A percentile compares a stretch with the other conserved stretches of the same genome.
These are phyloP conservation scores for Flaveria ramosissima DNA, from an alignment of 129 eudicot species.

Conservation along the genomic window DNA sequence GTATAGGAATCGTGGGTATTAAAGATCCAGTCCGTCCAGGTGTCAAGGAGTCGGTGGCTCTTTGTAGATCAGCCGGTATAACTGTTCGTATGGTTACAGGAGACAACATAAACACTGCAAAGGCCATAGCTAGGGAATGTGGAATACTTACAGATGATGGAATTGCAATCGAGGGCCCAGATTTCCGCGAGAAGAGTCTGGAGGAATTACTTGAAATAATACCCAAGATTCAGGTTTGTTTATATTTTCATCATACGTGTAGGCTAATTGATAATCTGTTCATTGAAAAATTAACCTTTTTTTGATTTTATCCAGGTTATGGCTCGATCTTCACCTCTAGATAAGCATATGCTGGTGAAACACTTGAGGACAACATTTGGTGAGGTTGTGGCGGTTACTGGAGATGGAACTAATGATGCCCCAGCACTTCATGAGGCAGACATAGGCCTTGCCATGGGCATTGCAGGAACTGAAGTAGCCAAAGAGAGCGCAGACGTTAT, in stretches of 20 bases:
- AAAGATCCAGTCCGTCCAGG: constrained; percentile 99
- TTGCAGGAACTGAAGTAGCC: constrained; percentile 99
- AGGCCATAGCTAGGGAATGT: constrained; percentile 96
- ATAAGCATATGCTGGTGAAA: constrained; percentile 88
- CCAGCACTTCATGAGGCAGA: constrained; percentile 99
- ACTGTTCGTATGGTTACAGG: constrained; percentile 96
- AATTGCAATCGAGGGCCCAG: constrained; percentile 95
- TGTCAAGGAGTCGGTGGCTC: constrained; percentile 93
- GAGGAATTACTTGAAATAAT: constrained; percentile 69
- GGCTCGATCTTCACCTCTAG: constrained; percentile 97
- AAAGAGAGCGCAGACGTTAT: constrained; percentile 99
- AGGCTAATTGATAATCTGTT: background rate
- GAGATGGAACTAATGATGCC: constrained; percentile 98
- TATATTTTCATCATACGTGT: background rate
- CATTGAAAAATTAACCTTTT: background rate
- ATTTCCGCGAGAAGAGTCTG: constrained; percentile 71
- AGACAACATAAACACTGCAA: constrained; percentile 91
- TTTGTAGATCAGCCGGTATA: constrained; percentile 88
- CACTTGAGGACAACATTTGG: constrained; percentile 86
- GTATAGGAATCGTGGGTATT: constrained; percentile 93
- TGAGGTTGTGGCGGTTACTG: constrained; percentile 99
- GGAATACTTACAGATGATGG: constrained; percentile 97
- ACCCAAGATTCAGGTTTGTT: constrained; percentile 83
- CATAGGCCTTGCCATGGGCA: constrained; percentile 99
- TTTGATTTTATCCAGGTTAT: constrained; percentile 55